Evolutionary conservation across 345 rosid species (phyloP), one percentile per base, ranked within the genome.

Genomic region (Raphanus sativus): DNA sequence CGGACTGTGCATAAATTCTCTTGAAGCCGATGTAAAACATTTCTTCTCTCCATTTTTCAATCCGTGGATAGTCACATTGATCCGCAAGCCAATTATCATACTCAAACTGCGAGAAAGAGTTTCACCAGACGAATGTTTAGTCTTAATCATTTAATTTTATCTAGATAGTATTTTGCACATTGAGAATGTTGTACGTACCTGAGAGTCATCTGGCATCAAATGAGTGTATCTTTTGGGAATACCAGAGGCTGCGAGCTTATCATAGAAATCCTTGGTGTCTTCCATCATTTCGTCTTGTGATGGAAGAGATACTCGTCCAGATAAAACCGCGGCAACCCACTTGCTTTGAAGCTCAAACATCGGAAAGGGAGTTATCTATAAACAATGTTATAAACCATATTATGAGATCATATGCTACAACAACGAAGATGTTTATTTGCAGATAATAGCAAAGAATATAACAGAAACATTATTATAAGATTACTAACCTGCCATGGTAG

Each of bases 401-500:
- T 45, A 15, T 72, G 69, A 60, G 62, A 15, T 30, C n/a, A 29
- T 29, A 8, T 28, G 24, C 11, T 30, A 15, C 24, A 36, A 5
- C 29, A 58, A 65, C 26, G 16, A 38, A 16, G 1, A 77, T 8
- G 6, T 12, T 40, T 33, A 59, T 4, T 48, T 48, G 0, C 71
- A 66, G 12, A 42, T 4, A 11, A 59, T 24, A 10, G 12, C n/a
- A 28, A 2, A 36, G 2, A 2, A 21, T 6, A 0, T 13, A 29
- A 5, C 8, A 1, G 3, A 78, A 26, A 59, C 3, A 52, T 73
- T 55, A 38, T 5, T 8, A 24, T 59, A 26, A 56, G 40, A 32
- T 54, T 67, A 62, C 13, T 48, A 74, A 93, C 98, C 96, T 85
- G 91, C 91, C 86, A 85, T 26, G 98, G 96, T 80, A 92, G 74